Percentiles rank a stretch among this genome's conserved stretches.
These are phyloP conservation scores for Cytospora paraplurivora DNA, from an alignment of 2,329 filamentous ascomycete species.

Conservation along the genomic window DNA sequence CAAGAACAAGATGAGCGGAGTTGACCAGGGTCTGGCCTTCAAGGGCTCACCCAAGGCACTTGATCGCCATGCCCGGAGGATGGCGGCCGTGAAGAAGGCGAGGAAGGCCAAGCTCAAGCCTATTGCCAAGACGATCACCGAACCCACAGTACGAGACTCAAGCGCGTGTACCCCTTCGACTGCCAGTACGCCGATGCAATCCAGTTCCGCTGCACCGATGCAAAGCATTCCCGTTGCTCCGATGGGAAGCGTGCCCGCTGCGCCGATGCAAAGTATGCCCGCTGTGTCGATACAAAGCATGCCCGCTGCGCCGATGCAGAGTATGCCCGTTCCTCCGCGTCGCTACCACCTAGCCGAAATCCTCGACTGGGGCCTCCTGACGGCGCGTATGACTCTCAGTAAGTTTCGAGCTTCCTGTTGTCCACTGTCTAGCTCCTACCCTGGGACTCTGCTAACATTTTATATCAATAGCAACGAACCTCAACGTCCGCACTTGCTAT, in stretches of 20 bases:
- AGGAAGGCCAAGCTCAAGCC: too few species aligned
- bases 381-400: conserved; percentile 16
- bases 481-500: background rate
- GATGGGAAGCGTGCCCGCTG: too few species aligned
- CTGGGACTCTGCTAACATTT: background rate
- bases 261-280: background rate
- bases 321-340: background rate
- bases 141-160: background rate
- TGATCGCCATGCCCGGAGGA: background rate
- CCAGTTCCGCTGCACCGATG: background rate
- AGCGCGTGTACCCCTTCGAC: background rate
- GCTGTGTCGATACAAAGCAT: background rate
- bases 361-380: conserved; percentile 6
- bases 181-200: background rate
- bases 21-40: background rate
- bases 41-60: background rate
- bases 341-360: conserved; percentile 5
- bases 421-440: background rate
- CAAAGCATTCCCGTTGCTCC: background rate
- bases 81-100: background rate
- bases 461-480: background rate
- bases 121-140: background rate
- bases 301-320: background rate
- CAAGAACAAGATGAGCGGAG: background rate
- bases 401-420: background rate